Percentiles rank a stretch among this genome's conserved stretches.
phyloP scores from a whole-genome alignment of 1,284 basidiomycete genomes.

The Vanrija sp. region DNA sequence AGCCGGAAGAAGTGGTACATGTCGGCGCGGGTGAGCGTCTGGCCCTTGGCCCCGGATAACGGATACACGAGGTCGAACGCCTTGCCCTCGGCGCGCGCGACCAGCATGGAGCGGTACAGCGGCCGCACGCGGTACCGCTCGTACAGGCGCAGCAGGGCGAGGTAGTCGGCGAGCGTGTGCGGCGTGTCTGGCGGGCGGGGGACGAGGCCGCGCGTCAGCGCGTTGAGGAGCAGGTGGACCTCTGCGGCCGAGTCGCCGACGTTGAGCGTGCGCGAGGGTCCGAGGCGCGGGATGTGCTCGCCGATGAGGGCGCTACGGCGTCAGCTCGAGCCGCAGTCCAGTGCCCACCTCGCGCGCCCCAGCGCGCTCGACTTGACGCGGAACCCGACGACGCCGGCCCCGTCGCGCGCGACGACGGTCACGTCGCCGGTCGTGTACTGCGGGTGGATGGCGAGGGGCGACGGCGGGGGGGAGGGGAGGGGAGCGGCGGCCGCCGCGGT shows the following conservation, averaged over 20 bases:
- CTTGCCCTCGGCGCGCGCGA: background rate
- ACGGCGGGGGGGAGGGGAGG: too few relatives aligned
- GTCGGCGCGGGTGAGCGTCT: too few relatives aligned
- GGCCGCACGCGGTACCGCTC: background rate
- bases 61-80: background rate
- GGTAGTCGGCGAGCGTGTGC: background rate
- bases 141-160: conserved; percentile 3
- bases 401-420: too few relatives aligned
- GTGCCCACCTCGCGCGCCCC: background rate
- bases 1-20: background rate
- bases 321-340: background rate
- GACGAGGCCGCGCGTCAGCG: background rate
- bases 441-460: too few relatives aligned
- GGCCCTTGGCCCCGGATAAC: background rate
- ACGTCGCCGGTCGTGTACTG: too few relatives aligned
- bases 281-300: background rate
- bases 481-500: too few relatives aligned
- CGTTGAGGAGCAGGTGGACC: conserved; percentile 1
- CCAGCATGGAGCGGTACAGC: background rate
- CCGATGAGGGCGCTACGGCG: background rate
- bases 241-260: background rate
- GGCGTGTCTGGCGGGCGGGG: background rate
- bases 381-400: background rate
- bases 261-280: background rate
- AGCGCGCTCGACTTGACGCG: background rate